Evolutionary conservation across 2,329 filamentous ascomycete species (phyloP).

Genomic region (Chaetomium sp.): DNA sequence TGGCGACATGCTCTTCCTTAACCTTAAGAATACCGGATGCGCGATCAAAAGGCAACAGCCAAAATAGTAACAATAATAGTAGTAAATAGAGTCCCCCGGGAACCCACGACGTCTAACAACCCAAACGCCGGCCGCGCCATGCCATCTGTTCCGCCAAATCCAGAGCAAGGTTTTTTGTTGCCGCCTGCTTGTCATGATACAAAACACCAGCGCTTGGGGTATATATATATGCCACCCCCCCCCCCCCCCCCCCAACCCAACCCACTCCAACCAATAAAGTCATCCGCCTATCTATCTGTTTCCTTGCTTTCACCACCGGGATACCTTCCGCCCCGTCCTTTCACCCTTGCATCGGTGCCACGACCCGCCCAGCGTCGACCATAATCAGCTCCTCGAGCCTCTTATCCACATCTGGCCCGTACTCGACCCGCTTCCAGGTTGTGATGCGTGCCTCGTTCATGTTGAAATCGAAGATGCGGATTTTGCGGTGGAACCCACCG

Average conservation of each 20-base stretch:
- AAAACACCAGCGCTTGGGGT: neutral
- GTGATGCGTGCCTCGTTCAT: slow-evolving; percentile 81
- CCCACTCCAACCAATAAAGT: too few species aligned
- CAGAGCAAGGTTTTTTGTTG: neutral
- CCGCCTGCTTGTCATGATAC: neutral
- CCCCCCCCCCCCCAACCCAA: neutral
- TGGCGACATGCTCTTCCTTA: too few species aligned
- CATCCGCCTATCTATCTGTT: too few species aligned
- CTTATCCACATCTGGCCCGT: slow-evolving; percentile 57
- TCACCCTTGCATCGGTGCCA: slow-evolving; percentile 28
- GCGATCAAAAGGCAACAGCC: neutral
- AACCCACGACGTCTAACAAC: neutral
- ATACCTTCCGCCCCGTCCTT: neutral
- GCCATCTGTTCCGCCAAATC: neutral
- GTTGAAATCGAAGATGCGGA: slow-evolving; percentile 89
- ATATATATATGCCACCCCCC: neutral
- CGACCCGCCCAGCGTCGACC: slow-evolving; percentile 52
- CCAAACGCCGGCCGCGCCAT: slow-evolving; percentile 5
- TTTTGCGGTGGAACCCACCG: slow-evolving; percentile 71
- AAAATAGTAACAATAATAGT: neutral
- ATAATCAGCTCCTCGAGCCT: slow-evolving; percentile 59
- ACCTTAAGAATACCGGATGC: neutral
- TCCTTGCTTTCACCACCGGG: too few species aligned
- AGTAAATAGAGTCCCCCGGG: neutral
- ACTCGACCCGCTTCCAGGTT: slow-evolving; percentile 87